A percentile compares a stretch with the other conserved stretches of the same genome.
Evolutionary conservation across 306 rosid species (phyloP).

Genomic region (Lathyrus oleraceus): DNA sequence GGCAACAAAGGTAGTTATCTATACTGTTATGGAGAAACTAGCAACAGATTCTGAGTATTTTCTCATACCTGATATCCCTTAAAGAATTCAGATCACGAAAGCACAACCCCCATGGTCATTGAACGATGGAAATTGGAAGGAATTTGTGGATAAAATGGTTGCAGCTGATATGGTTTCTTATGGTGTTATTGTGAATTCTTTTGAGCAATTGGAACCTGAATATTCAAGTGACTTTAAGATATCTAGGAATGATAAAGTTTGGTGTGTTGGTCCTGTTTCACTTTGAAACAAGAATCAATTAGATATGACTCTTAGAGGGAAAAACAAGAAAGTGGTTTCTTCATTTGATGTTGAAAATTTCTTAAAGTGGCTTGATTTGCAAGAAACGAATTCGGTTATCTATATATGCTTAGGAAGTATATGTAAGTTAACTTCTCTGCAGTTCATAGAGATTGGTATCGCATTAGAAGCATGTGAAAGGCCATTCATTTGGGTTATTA

Average conservation of each 20-base stretch:
- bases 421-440: conserved; percentile 36
- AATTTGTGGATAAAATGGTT: conserved; percentile 27
- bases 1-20: background rate
- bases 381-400: conserved; percentile 40
- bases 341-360: conserved; percentile 32
- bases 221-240: conserved; percentile 44
- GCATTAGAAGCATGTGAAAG: conserved; percentile 51
- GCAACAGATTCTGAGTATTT: conserved; percentile 44
- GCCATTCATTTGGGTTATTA: conserved; percentile 58
- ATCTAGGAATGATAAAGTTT: conserved; percentile 30
- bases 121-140: conserved; percentile 14
- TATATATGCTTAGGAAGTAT: conserved; percentile 63
- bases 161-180: conserved; percentile 50
- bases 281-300: conserved; percentile 34
- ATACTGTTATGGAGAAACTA: conserved; percentile 36
- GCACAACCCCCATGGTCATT: conserved; percentile 36
- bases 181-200: conserved; percentile 56
- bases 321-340: conserved; percentile 19
- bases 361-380: conserved; percentile 54
- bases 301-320: conserved; percentile 48
- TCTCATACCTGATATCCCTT: conserved; percentile 46
- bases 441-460: conserved; percentile 52
- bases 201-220: conserved; percentile 54
- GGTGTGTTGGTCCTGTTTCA: conserved; percentile 59
- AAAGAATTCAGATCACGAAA: conserved; percentile 45